Percentiles rank a stretch among this genome's conserved stretches.
phyloP scores from a whole-genome alignment of 306 rosid genomes.

The Prunus dulcis region DNA sequence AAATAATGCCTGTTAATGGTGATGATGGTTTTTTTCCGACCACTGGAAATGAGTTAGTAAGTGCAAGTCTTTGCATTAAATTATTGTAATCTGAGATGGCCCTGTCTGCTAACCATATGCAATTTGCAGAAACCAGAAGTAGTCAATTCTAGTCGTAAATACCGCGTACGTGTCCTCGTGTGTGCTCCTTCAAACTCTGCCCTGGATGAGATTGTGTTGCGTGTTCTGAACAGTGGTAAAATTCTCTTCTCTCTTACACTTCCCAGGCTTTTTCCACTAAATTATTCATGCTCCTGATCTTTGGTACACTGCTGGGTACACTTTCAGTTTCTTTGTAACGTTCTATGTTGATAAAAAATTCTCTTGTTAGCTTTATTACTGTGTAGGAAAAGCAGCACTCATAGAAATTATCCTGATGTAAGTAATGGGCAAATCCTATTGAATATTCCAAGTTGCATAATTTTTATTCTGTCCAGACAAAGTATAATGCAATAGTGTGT shows the following conservation, averaged over 20 bases:
- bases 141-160: slow-evolving; percentile 76
- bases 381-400: neutral
- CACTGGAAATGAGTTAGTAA: slow-evolving; percentile 75
- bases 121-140: slow-evolving; percentile 78
- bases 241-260: slow-evolving; percentile 6
- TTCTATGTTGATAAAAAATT: neutral
- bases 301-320: neutral
- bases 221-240: slow-evolving; percentile 75
- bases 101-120: slow-evolving; percentile 29
- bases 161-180: slow-evolving; percentile 84
- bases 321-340: neutral
- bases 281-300: neutral
- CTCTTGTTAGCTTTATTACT: neutral
- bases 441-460: neutral
- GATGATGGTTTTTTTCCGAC: slow-evolving; percentile 88
- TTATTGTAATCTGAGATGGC: slow-evolving; percentile 20
- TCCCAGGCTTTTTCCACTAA: slow-evolving; percentile 4
- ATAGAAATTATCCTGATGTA: neutral
- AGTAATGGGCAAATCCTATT: neutral
- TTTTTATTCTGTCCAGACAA: neutral
- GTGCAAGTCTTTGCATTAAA: slow-evolving; percentile 14
- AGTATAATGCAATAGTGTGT: neutral
- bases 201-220: slow-evolving; percentile 91
- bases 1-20: slow-evolving; percentile 72
- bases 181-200: slow-evolving; percentile 98